A percentile compares a stretch with the other conserved stretches of the same genome.
Evolutionary conservation across 331 rosid species (phyloP).

Genomic region (Saraca asoca): DNA sequence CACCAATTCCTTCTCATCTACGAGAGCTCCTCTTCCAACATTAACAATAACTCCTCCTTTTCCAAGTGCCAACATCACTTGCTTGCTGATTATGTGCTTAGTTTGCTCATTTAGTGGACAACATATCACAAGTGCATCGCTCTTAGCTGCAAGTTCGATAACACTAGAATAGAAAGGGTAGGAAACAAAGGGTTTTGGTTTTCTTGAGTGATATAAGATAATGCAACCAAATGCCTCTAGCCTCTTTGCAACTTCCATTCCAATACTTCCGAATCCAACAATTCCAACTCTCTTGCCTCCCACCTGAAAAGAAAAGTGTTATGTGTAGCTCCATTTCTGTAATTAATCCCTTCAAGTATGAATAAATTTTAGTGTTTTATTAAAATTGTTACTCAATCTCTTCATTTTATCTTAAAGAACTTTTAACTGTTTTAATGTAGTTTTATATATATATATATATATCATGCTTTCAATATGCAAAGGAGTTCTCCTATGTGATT

Average conservation of each 20-base stretch:
- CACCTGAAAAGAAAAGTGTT: constrained; percentile 5
- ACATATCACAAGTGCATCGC: constrained; percentile 43
- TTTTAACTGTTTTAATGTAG: no score
- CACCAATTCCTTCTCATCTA: constrained; percentile 50
- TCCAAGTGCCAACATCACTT: constrained; percentile 52
- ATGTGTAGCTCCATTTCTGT: no score
- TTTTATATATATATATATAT: no score
- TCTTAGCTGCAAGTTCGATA: constrained; percentile 45
- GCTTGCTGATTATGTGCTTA: constrained; percentile 40
- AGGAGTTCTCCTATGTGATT: no score
- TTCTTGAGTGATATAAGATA: constrained; percentile 42
- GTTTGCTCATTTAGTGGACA: constrained; percentile 50
- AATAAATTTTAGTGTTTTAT: no score
- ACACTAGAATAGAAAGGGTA: constrained; percentile 44
- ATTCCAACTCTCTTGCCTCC: constrained; percentile 43
- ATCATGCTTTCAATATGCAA: no score
- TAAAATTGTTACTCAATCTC: no score
- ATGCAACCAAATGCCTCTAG: constrained; percentile 49
- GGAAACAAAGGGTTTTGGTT: constrained; percentile 26
- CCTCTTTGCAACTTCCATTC: constrained; percentile 47
- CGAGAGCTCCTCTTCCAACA: constrained; percentile 47
- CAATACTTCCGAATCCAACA: constrained; percentile 41
- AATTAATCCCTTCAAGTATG: no score
- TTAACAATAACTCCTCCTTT: constrained; percentile 46
- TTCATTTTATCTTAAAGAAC: no score